Percentiles rank a stretch among this genome's conserved stretches.
phyloP scores from a whole-genome alignment of 371 early-diverging fungal genomes.

The Syncephalastrum racemosum region DNA sequence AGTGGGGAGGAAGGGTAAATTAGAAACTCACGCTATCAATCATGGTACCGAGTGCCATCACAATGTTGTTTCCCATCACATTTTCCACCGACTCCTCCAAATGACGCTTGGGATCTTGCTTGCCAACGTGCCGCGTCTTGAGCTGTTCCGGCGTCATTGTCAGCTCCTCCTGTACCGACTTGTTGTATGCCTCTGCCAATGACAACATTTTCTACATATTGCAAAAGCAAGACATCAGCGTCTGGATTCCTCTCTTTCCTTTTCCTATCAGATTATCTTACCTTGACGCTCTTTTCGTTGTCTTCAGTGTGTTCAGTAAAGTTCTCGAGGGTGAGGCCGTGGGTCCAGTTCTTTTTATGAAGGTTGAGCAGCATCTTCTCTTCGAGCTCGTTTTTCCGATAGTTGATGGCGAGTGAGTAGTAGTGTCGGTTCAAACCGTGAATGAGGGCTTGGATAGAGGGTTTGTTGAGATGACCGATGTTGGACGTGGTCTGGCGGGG shows the following conservation, averaged over 20 bases:
- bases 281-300: conserved; percentile 86
- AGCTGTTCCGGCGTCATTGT: conserved; percentile 94
- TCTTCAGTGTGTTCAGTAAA: conserved; percentile 77
- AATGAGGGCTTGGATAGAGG: conserved; percentile 97
- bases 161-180: conserved; percentile 93
- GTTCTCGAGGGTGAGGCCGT: conserved; percentile 89
- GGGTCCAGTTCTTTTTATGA: conserved; percentile 99
- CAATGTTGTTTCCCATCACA: conserved; percentile 93
- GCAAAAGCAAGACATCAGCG: not conserved
- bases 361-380: conserved; percentile 99
- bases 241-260: too few relatives aligned
- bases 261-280: conserved; percentile 15
- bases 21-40: conserved; percentile 81
- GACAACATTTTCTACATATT: conserved; percentile 69
- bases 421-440: conserved; percentile 99
- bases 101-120: conserved; percentile 98
- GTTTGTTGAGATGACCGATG: conserved; percentile 99
- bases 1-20: conserved; percentile 6
- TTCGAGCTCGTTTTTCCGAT: conserved; percentile 98
- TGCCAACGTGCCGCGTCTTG: conserved; percentile 96
- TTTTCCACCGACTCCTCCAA: conserved; percentile 88
- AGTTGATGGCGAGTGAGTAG: conserved; percentile 99
- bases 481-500: conserved; percentile 99
- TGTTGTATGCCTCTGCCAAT: conserved; percentile 92
- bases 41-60: conserved; percentile 91